Evolutionary conservation across 2,329 filamentous ascomycete genomes (phyloP), one percentile per base, ranked within the genome.

Genomic region (Graphiopsis chlorocephala): DNA sequence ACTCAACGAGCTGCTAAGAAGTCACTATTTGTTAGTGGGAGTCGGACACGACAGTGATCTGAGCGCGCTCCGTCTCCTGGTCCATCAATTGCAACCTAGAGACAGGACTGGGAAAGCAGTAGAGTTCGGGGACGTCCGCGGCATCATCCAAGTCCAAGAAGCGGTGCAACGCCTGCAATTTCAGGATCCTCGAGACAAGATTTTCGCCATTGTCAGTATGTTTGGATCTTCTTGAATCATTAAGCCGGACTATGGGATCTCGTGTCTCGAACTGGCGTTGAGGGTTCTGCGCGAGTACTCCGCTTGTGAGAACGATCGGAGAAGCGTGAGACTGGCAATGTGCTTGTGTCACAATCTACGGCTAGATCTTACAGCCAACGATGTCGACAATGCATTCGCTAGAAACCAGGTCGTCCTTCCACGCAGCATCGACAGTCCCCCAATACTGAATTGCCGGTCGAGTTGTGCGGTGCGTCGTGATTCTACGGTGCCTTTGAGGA

Each of bases 121-220:
- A 12, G 14, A n/a, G 4, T 53, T 53, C 15, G 50, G 50, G 17
- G 50, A 29, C n/a, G 28, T 53, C 8, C 17, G 20, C 26, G 50
- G 50, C 50, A 31, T 53, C 28, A 28, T 53, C 1, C 26, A 53
- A 2, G 25, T 53, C 20, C 57, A 60, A 12, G 17, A n/a, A 1
- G 17, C 15, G 26, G 25, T 50, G 7, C n/a, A 14, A n/a, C n/a
- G 20, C 6, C 11, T 60, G 1, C 57, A 47, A 14, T 60, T 42
- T 12, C 25, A 48, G n/a, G 42, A 60, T 15, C 25, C 57, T 20
- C 45, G 57, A 17, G 57, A 60, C 45, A 60, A 60, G 42, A 33
- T 50, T 28, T 60, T 60, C 29, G 42, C 42, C 29, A 35, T 50
- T 3, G 7, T 60, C 17, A 50, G 15, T 20, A 12, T 50, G 57